Evolutionary conservation across 192 early-diverging fungal genomes (phyloP).

Genomic region (Coemansia sp.): DNA sequence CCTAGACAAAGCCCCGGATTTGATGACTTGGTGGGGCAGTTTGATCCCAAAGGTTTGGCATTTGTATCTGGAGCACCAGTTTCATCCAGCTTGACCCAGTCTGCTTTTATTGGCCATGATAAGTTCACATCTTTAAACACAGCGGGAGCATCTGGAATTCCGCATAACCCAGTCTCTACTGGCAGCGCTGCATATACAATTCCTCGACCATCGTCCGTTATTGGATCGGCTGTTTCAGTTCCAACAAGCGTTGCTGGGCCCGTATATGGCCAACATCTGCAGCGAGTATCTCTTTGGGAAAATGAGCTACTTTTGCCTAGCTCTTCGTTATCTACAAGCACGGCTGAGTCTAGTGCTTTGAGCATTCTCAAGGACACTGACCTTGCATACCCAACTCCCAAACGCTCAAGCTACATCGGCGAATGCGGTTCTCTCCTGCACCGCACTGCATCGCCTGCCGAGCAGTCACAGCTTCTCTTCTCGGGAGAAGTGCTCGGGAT

Average conservation of each 20-base stretch:
- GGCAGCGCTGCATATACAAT: not conserved
- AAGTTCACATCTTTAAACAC: not conserved
- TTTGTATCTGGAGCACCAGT: not conserved
- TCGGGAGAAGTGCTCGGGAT: slow-evolving; percentile 31
- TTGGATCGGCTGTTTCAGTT: not conserved
- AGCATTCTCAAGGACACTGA: slow-evolving; percentile 55
- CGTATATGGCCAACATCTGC: not conserved
- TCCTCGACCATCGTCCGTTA: not conserved
- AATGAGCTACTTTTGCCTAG: slow-evolving; percentile 1
- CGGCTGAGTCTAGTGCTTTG: slow-evolving; percentile 49
- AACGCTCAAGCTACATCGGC: slow-evolving; percentile 5
- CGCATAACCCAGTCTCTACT: not conserved
- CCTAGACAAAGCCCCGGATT: slow-evolving; percentile 34
- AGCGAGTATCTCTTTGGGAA: not conserved
- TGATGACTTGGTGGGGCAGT: slow-evolving; percentile 20
- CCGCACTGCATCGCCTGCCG: slow-evolving; percentile 33
- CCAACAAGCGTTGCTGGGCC: not conserved
- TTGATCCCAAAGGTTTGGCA: slow-evolving; percentile 14
- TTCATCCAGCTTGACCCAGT: not conserved
- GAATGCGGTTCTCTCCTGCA: slow-evolving; percentile 19
- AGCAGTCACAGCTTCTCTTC: slow-evolving; percentile 28
- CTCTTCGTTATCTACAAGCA: slow-evolving; percentile 29
- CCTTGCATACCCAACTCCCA: slow-evolving; percentile 48
- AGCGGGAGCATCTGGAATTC: not conserved
- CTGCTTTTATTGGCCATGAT: not conserved